Evolutionary conservation across 306 rosid species (phyloP).

Genomic region (Hylodesmum podocarpum): DNA sequence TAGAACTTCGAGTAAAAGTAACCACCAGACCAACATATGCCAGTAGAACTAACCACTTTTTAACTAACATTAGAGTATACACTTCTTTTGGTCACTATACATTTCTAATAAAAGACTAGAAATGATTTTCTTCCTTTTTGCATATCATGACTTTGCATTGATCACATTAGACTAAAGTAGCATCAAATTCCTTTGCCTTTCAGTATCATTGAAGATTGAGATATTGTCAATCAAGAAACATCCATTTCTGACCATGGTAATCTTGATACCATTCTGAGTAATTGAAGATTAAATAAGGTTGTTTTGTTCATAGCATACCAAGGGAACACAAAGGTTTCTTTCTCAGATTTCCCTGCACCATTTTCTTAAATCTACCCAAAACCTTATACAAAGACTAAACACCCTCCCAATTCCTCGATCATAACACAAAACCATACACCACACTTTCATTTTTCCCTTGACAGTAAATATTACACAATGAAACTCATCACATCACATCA

Average conservation of each 20-base stretch:
- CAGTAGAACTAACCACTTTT: background rate
- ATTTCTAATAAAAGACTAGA: background rate
- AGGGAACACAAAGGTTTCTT: slow-evolving; percentile 14
- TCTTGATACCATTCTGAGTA: background rate
- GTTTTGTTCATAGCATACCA: background rate
- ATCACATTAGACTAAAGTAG: slow-evolving; percentile 9
- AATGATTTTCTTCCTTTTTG: background rate
- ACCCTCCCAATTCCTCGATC: slow-evolving; percentile 10
- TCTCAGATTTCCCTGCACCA: slow-evolving; percentile 2
- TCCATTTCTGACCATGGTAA: background rate
- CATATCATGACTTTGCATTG: background rate
- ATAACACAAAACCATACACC: background rate
- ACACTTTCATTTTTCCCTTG: background rate
- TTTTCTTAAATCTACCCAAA: slow-evolving; percentile 20
- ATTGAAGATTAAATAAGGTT: background rate
- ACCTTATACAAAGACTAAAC: background rate
- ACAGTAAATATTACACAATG: background rate
- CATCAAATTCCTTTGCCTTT: background rate
- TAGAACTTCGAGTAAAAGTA: background rate
- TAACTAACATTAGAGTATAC: background rate
- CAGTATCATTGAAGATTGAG: background rate
- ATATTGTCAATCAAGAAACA: background rate
- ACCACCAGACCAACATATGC: background rate
- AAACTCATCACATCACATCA: background rate
- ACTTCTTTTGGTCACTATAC: background rate